These are phyloP conservation scores for Clausena lansium DNA, from an alignment of 345 rosid species.

Conservation along the genomic window DNA sequence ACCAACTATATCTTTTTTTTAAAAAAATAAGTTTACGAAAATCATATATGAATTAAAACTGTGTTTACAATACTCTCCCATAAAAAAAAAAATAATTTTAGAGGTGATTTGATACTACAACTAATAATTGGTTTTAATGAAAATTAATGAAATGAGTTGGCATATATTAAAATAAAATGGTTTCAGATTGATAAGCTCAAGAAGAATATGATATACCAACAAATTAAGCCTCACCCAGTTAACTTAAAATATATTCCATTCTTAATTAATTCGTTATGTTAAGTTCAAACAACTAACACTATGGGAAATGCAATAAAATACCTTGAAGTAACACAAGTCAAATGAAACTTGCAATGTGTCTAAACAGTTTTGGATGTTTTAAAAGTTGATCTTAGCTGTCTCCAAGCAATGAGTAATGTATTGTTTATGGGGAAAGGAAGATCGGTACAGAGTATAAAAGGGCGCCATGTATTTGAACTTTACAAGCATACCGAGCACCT, in stretches of 20 bases:
- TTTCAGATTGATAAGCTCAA: background rate
- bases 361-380: background rate
- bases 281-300: background rate
- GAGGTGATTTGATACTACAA: background rate
- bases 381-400: background rate
- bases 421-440: slow-evolving; percentile 1
- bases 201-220: background rate
- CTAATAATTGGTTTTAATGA: background rate
- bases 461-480: background rate
- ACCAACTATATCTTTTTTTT: background rate
- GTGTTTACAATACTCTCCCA: background rate
- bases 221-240: background rate
- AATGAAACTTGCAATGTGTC: slow-evolving; percentile 5
- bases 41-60: background rate
- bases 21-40: no score
- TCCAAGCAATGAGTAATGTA: background rate
- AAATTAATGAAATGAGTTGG: background rate
- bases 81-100: background rate
- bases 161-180: background rate
- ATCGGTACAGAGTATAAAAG: background rate
- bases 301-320: background rate
- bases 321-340: background rate
- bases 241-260: background rate
- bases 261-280: background rate
- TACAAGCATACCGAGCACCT: background rate